Base-by-base conservation (phyloP, 2,329 filamentous ascomycete species). In the Ophiosphaerella korrae region DNA sequence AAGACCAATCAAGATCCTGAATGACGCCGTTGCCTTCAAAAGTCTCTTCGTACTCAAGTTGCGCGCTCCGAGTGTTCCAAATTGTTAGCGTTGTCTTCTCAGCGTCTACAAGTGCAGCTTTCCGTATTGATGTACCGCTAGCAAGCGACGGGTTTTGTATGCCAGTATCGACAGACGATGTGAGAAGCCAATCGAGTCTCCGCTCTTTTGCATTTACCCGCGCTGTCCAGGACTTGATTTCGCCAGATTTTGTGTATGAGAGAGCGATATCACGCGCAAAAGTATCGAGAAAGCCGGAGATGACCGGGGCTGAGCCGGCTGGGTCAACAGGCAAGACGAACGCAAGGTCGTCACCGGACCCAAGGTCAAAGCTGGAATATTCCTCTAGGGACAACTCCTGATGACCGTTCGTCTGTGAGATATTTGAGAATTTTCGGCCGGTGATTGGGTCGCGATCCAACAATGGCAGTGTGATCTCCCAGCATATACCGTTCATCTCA, bases 1-100 rank as follows among this genome's bases (percentile, higher is more conserved):
- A 93, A 1, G 92, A 93, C 93, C 93, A 97, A 71, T 96, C 92
- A 11, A 97, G 82, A 71, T 96, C 92, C 56, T 88, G 86, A 35
- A 97, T 91, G 5, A 82, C 83, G 62, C 94, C 88, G 52, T 88
- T 82, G 11, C 82, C 80, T 57, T 88, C 82, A 57, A 92, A 94
- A 26, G 85, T 82, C 63, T 93, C 84, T 54, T 89, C 83, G 66
- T 90, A 92, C 71, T 97, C 92, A 5, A 96, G 80, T 55, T 91
- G 87, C 2, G 87, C 87, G 48, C 88, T 89, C 55, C 88, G 85
- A 9, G 90, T 89, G 66, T 96, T 92, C 93, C 92, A 97, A 42
- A 97, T 96, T 0, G 90, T 95, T 42, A 97, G 76, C 35, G 86
- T 84, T 0, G 88, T 91, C 55, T 87, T 85, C 12, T 82, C 79